Conservation (phyloP, 2,329 filamentous ascomycete genomes). For the Pseudogymnoascus sp. region DNA sequence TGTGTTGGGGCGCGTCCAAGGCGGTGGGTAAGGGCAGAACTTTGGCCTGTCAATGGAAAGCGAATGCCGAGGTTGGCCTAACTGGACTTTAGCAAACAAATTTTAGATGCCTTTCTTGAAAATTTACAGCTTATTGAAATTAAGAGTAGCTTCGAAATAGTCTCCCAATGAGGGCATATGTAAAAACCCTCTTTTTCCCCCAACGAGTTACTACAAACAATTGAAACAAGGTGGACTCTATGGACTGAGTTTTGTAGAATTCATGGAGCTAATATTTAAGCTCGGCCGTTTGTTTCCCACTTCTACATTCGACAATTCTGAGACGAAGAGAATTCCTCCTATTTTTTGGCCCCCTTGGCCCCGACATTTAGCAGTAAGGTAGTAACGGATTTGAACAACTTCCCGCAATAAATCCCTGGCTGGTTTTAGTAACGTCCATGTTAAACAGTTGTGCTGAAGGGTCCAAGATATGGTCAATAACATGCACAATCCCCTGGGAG, state of each 20-base stretch:
- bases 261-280: not conserved
- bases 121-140: not conserved
- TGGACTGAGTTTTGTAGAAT: not conserved
- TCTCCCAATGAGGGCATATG: not conserved
- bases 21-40: not conserved
- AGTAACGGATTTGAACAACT: constrained; percentile 23
- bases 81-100: not conserved
- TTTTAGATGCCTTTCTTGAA: not conserved
- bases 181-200: not conserved
- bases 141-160: not conserved
- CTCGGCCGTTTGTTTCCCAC: not conserved
- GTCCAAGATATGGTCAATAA: constrained; percentile 22
- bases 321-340: not conserved
- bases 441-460: constrained; percentile 23
- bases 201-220: not conserved
- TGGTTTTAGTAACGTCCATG: constrained; percentile 18
- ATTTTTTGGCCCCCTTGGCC: not conserved
- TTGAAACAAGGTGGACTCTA: not conserved
- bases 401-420: constrained; percentile 22
- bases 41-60: not conserved
- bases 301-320: not conserved
- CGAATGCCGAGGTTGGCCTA: not conserved
- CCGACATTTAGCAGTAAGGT: constrained; percentile 20
- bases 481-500: constrained; percentile 21
- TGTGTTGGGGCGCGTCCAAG: not conserved